Base-by-base conservation (phyloP, 371 early-diverging fungal species). In the Lichtheimia corymbifera region DNA sequence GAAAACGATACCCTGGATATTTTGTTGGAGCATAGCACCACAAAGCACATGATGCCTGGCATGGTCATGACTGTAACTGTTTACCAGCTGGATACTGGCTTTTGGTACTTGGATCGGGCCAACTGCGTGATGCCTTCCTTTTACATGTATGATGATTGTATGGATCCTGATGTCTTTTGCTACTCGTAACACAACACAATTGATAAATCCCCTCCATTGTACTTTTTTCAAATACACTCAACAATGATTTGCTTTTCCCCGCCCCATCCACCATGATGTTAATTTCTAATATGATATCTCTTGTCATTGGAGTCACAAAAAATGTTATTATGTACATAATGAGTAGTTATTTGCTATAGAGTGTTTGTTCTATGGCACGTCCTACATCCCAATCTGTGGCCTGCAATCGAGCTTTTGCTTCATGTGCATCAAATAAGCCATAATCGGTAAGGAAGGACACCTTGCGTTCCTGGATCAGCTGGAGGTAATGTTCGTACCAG, bases 101-200 rank as follows among this genome's bases (percentile, higher is more conserved):
- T 62, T n/a, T 79, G 76, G 73, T 83, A 78, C 42, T 41, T 78
- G 24, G 76, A 78, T 55, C 40, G 56, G 15, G 70, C 73, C 2
- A 61, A 62, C 2, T 61, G 63, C 44, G 57, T 81, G 2, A 70
- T 71, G 66, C 84, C 84, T 14, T 75, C 72, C 12, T 82, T 82
- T 61, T 81, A 71, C 53, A 74, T 74, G 64, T 63, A 64, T 41
- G 77, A 74, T 61, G 77, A 76, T 7, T 73, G 67, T 27, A 47
- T 52, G 63, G 63, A 63, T 27, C 42, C 49, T 14, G 57, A 63
- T 11, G 9, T 13, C 17, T 50, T 56, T 44, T 63, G 56, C 20
- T 55, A 40, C 41, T 55, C 52, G 6, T 55, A 50, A 55, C 18
- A 47, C 44, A n/a, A 2, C n/a, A 43, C 12, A 47, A 0, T 18